A percentile compares a stretch with the other conserved stretches of the same genome.
These are phyloP conservation scores for Acorus calamus DNA, from an alignment of 106 monocot species.

Conservation along the genomic window DNA sequence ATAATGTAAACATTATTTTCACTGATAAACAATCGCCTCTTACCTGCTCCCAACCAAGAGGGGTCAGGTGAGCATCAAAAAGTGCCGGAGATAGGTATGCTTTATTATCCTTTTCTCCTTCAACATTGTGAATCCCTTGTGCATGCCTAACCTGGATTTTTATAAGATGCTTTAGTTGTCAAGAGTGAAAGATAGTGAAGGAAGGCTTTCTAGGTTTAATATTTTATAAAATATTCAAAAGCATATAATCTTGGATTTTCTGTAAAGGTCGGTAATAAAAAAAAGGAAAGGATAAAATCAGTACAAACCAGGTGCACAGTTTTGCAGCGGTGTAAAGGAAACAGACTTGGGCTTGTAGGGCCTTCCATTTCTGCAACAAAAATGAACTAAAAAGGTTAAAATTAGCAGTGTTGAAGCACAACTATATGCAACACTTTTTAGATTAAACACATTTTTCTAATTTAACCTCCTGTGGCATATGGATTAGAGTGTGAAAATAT, in stretches of 20 bases:
- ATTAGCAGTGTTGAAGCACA: no score
- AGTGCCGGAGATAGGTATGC: slow-evolving; percentile 55
- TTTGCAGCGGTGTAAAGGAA: slow-evolving; percentile 71
- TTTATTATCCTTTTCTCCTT: slow-evolving; percentile 60
- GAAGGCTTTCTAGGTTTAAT: not conserved
- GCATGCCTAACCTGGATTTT: slow-evolving; percentile 77
- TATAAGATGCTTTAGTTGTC: no score
- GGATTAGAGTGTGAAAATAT: no score
- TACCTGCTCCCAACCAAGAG: slow-evolving; percentile 86
- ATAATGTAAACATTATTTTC: no score
- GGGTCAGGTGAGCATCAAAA: slow-evolving; percentile 91
- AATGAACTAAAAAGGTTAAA: no score
- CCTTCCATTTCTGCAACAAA: slow-evolving; percentile 62
- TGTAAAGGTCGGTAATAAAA: not conserved
- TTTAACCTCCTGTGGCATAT: no score
- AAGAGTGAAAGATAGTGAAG: no score
- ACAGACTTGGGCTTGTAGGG: slow-evolving; percentile 28
- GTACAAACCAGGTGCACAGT: slow-evolving; percentile 60
- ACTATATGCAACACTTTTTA: no score
- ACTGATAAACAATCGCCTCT: no score
- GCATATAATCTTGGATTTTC: not conserved
- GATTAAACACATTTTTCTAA: no score
- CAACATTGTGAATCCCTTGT: slow-evolving; percentile 89
- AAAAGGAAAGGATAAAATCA: not conserved
- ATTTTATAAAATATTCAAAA: not conserved